Evolutionary conservation across 2,329 filamentous ascomycete genomes (phyloP), one percentile per base, ranked within the genome.

Genomic region (Zasmidium angulare): DNA sequence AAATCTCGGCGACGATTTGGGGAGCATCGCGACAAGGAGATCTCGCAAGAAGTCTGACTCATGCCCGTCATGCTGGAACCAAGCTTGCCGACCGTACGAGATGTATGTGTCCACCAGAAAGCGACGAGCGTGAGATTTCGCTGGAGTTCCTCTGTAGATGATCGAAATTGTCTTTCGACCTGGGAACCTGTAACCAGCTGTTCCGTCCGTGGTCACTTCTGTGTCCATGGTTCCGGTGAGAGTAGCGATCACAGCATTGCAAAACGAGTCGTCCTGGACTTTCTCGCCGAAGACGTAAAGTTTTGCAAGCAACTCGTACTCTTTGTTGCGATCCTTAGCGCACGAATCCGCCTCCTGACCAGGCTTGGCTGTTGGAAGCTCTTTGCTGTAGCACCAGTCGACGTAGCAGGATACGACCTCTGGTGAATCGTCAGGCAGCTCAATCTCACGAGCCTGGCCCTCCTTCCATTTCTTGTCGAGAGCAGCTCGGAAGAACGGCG

Each of bases 231-330:
- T n/a, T 12, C 54, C 21, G 20, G 24, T 26, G 1, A 58, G n/a
- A 2, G 29, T 12, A 20, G 50, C 12, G 14, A 56, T 55, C 1
- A 55, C 51, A 1, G 47, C 29, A 29, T 63, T 29, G 24, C 50
- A 55, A 20, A 65, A 65, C 1, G n/a, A 46, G 19, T 56, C 52
- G 26, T 54, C 53, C 17, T 61, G 55, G 20, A 65, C 26, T 22
- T 58, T 63, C 17, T 65, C 61, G 17, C 63, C 58, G 47, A 62
- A 60, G 10, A 55, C 48, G 55, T 62, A 62, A 7, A 60, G 20
- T 9, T 14, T 2, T 20, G 22, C 23, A 1, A 49, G 24, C 17
- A 57, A 6, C 26, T 11, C 4, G 6, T 29, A 11, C 26, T 29
- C 26, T n/a, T n/a, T n/a, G n/a, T n/a, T n/a, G 26, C 26, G 26